phyloP scores from a whole-genome alignment of 192 early-diverging fungal genomes.

The Coemansia sp. region DNA sequence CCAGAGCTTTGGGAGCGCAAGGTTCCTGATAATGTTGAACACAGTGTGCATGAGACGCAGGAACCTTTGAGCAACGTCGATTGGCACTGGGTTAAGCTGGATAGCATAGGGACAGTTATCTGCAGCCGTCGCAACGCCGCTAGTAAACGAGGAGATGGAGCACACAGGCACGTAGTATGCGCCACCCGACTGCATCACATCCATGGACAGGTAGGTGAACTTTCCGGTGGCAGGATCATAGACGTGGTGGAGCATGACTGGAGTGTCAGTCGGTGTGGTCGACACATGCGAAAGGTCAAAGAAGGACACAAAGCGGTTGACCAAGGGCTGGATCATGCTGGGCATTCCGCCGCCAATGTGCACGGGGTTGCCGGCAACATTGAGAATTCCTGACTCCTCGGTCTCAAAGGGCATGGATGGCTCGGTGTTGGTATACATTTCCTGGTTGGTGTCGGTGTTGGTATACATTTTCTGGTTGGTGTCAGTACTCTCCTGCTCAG shows the following conservation, averaged over 20 bases:
- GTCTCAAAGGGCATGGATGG: neutral
- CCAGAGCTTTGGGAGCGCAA: neutral
- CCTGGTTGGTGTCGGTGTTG: neutral
- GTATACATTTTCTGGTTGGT: neutral
- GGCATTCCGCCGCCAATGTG: neutral
- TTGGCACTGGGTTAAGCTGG: conserved; percentile 12
- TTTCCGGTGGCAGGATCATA: conserved; percentile 26
- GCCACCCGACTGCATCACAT: conserved; percentile 15
- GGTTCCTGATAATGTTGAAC: conserved; percentile 4
- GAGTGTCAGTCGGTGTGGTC: conserved; percentile 5
- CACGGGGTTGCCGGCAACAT: neutral
- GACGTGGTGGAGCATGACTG: conserved; percentile 10
- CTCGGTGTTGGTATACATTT: neutral
- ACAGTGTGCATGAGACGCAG: neutral
- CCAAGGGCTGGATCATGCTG: conserved; percentile 6
- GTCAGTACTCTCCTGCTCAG: neutral
- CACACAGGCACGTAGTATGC: conserved; percentile 33
- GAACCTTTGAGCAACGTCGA: conserved; percentile 6
- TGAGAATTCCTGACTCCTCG: neutral
- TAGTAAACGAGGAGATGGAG: conserved; percentile 19
- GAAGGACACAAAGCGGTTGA: conserved; percentile 14
- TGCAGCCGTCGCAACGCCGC: neutral
- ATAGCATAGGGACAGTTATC: neutral
- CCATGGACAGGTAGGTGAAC: conserved; percentile 21
- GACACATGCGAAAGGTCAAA: conserved; percentile 24